Base-by-base conservation (phyloP, 345 rosid genomes). In the Carallia pectinifolia region DNA sequence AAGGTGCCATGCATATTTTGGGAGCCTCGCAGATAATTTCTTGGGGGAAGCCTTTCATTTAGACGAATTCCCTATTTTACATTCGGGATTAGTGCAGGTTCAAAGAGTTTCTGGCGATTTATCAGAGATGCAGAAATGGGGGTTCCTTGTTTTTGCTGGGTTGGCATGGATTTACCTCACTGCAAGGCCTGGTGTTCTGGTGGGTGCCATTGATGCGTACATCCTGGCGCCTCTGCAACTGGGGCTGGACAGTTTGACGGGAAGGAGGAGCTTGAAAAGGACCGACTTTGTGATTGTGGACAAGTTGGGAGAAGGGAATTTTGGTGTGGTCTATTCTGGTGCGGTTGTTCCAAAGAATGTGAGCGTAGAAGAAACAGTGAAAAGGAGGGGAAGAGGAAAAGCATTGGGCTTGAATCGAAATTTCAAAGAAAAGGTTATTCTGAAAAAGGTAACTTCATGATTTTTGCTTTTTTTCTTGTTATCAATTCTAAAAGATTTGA, bases 281-380 rank as follows among this genome's bases (percentile, higher is more conserved):
- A 76, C 82, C 31, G 93, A 91, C 74, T 91, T 94, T 81, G 36
- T 88, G 77, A 66, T 95, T 44, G 86, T 86, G 16, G 84, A 90
- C 62, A 92, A 89, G 76, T 60, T 95, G 29, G 99, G 98, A 10
- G 98, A 91, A 86, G 99, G 97, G 71, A 90, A 96, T 37, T 95
- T 91, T 70, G 97, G 99, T 38, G 76, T 91, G 61, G 99, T 95
- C 34, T 91, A 95, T 70, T 81, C 88, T 29, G 99, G 99, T 7
- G 85, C 78, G 23, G 68, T 91, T 65, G 84, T 87, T 76, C 97
- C 97, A 13, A 88, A 86, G 75, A 83, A 79, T 67, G 82, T 70
- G 34, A 71, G 39, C 44, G 74, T 47, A 23, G 87, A 89, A 71
- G 91, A 84, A 59, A 77, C 69, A 30, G 74, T 66, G 61, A 74